Evolutionary conservation across 2,329 filamentous ascomycete species (phyloP).

Genomic region (Aspergillus chevalieri): DNA sequence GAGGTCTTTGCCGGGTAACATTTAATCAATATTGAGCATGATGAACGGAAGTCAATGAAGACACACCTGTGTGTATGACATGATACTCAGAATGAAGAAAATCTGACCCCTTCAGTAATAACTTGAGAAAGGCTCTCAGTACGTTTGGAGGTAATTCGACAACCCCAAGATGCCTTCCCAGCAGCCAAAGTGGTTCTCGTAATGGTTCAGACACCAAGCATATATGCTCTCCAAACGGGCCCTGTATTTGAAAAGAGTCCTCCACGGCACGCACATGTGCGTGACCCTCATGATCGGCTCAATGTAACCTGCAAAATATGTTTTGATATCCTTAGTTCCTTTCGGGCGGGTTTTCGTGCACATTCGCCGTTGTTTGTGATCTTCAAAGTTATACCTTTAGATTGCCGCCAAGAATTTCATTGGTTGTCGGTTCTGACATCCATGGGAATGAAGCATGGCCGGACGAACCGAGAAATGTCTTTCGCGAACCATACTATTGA

Average conservation of each 20-base stretch:
- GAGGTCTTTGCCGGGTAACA: slow-evolving; percentile 19
- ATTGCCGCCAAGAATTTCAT: too few relatives aligned
- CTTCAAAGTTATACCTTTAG: slow-evolving; percentile 24
- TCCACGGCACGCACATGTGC: slow-evolving; percentile 13
- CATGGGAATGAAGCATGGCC: too few relatives aligned
- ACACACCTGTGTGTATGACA: slow-evolving; percentile 35
- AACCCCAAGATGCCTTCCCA: slow-evolving; percentile 17
- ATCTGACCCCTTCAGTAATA: slow-evolving; percentile 33
- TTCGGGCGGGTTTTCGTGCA: slow-evolving; percentile 8
- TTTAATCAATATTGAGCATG: too few relatives aligned
- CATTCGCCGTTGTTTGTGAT: slow-evolving; percentile 17
- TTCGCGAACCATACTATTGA: slow-evolving; percentile 33
- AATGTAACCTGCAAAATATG: slow-evolving; percentile 19
- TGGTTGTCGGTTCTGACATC: too few relatives aligned
- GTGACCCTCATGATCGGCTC: slow-evolving; percentile 18
- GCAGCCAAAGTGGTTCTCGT: slow-evolving; percentile 30
- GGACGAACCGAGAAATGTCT: slow-evolving; percentile 8
- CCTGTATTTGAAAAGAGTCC: slow-evolving; percentile 23
- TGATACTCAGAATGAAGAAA: slow-evolving; percentile 37
- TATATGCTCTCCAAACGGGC: slow-evolving; percentile 23
- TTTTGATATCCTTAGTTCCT: slow-evolving; percentile 21
- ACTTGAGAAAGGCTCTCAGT: slow-evolving; percentile 23
- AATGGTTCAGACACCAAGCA: slow-evolving; percentile 34
- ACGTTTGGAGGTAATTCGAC: slow-evolving; percentile 18
- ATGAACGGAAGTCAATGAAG: not conserved